Conservation (phyloP, 2,329 filamentous ascomycete genomes). For the Fusarium haematococcum region DNA sequence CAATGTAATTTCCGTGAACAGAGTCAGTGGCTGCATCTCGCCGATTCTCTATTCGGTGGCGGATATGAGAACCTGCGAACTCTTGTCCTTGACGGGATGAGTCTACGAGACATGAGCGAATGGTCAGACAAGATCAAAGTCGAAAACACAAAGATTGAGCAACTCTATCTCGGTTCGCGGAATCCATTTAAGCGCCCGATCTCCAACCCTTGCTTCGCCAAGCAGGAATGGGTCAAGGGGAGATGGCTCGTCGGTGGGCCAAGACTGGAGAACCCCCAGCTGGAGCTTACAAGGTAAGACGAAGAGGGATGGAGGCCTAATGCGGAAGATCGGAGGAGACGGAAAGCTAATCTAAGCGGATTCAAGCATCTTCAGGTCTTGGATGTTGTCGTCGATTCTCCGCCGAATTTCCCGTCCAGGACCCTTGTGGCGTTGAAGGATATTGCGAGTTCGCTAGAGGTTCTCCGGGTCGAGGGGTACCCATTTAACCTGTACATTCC, state of each 20-base stretch:
- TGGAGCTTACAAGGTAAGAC: background rate
- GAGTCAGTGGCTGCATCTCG: background rate
- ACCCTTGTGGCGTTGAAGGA: slow-evolving; percentile 10
- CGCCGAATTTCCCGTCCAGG: slow-evolving; percentile 1
- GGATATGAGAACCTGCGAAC: background rate
- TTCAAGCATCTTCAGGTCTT: slow-evolving; percentile 8
- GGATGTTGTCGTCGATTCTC: slow-evolving; percentile 6
- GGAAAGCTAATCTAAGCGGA: background rate
- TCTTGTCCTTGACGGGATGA: slow-evolving; percentile 5
- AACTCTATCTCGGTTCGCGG: slow-evolving; percentile 14
- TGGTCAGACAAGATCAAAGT: background rate
- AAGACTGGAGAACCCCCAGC: background rate
- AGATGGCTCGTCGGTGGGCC: slow-evolving; percentile 1
- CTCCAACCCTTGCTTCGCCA: background rate
- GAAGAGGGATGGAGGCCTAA: background rate
- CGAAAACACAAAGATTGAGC: background rate
- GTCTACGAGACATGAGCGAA: background rate
- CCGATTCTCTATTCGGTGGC: background rate
- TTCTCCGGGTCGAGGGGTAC: slow-evolving; percentile 10
- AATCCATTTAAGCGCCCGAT: background rate
- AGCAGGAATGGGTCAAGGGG: slow-evolving; percentile 10
- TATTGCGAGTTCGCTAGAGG: slow-evolving; percentile 5
- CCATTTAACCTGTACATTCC: slow-evolving; percentile 4
- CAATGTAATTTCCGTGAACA: background rate
- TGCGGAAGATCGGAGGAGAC: background rate